Base-by-base conservation (phyloP, 805 yeast genomes). In the Hemisphaericaspora nanyangensis region DNA sequence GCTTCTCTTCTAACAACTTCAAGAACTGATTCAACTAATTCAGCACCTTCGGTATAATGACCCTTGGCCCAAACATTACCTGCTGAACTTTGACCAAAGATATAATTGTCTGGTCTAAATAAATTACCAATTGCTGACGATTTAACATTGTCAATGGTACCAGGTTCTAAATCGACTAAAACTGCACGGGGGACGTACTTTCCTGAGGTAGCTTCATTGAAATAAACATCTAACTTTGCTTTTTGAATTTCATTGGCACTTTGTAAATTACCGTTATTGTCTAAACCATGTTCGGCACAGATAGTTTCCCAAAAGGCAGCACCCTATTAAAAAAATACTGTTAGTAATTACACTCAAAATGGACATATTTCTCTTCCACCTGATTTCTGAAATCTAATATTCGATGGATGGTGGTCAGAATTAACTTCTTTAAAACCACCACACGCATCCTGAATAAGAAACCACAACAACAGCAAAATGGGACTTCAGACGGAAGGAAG, bases 11-110 rank as follows among this genome's bases (percentile, higher is more conserved):
- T 81, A 34, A 89, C 79, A 26, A 85, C 88, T 50, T 89, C 96
- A 74, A 89, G 66, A 16, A 89, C 95, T 17, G 88, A 77, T 57
- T 89, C 96, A 31, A 86, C 90, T 49, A 89, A 74, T 71, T 89
- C 96, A 4, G 96, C 95, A 54, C 96, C 96, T 65, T 89, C 96
- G 28, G 96, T 89, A 72, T 89, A 89, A 68, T 85, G 93, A 58
- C 96, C 96, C 64, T 88, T 89, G 40, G 96, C 96, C 96, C 96
- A 89, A 54, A 86, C 95, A 58, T 89, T 89, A 54, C 96, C 96
- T 1, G 96, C 96, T 19, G 95, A 85, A 20, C 90, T 79, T 64
- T 87, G 95, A 35, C 96, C 96, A 57, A 79, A 85, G 47, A 89
- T 84, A 55, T 79, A 81, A 69, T 88, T 88, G 61, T 89, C 96